phyloP scores from a whole-genome alignment of 345 rosid genomes.

The Eucalyptus cloeziana region DNA sequence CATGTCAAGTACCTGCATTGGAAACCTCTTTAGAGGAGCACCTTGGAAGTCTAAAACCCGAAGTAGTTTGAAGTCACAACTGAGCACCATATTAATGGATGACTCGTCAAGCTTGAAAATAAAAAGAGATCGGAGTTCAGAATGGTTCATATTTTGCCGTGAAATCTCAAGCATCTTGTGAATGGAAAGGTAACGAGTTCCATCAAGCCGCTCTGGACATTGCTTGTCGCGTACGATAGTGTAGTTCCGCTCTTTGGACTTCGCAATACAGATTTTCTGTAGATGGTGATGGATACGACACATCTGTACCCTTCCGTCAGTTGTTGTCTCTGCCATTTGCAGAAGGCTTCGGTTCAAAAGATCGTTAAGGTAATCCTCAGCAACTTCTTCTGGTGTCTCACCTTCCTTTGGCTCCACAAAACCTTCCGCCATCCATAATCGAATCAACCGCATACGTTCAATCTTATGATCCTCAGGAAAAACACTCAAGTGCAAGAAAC shows the following conservation, averaged over 20 bases:
- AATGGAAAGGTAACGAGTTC: constrained; percentile 4
- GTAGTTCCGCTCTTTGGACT: neutral
- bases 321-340: neutral
- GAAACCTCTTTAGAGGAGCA: constrained; percentile 1
- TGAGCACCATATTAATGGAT: neutral
- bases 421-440: constrained; percentile 12
- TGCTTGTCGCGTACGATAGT: neutral
- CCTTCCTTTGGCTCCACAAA: constrained; percentile 1
- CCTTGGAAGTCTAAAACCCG: constrained; percentile 9
- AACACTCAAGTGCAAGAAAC: constrained; percentile 5
- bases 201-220: neutral
- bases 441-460: neutral
- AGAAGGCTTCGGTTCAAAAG: constrained; percentile 1
- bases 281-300: constrained; percentile 4
- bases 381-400: constrained; percentile 6
- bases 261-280: neutral
- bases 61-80: neutral
- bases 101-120: neutral
- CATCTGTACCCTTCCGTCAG: neutral
- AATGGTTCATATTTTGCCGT: neutral
- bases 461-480: constrained; percentile 5
- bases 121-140: constrained; percentile 1
- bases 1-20: neutral
- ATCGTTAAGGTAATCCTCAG: constrained; percentile 2
- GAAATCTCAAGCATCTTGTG: neutral